A percentile compares a stretch with the other conserved stretches of the same genome.
phyloP scores from a whole-genome alignment of 176 grass and related monocot species.

The Poa pratensis region DNA sequence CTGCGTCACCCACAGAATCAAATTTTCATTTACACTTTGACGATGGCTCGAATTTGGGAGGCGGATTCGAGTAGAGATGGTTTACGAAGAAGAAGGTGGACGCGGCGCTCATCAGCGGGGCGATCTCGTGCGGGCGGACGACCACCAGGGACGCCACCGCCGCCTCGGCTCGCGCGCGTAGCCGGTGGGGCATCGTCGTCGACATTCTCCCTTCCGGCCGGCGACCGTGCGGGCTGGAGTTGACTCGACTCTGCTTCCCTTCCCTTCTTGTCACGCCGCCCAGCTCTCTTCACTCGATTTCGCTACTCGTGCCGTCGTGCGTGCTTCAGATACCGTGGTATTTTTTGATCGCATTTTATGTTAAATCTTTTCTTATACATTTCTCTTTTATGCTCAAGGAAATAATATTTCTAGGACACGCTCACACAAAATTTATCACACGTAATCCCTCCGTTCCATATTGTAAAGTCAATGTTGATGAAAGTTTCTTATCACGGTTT shows the following conservation, averaged over 20 bases:
- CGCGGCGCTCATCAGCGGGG: slow-evolving; percentile 63
- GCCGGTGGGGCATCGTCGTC: not conserved
- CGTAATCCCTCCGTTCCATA: too few species aligned
- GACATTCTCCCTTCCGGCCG: slow-evolving; percentile 21
- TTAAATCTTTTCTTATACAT: too few species aligned
- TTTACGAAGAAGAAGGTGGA: slow-evolving; percentile 97
- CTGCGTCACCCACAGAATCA: slow-evolving; percentile 32
- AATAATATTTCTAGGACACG: too few species aligned
- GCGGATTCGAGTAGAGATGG: slow-evolving; percentile 1
- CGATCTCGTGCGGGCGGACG: slow-evolving; percentile 76
- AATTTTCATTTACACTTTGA: not conserved
- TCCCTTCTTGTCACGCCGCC: not conserved
- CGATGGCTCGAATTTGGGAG: not conserved
- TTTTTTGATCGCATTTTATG: not conserved
- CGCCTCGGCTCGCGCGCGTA: slow-evolving; percentile 53
- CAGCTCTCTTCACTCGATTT: not conserved
- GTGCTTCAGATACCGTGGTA: not conserved
- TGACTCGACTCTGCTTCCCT: slow-evolving; percentile 30
- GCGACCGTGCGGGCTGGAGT: not conserved
- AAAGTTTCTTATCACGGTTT: too few species aligned
- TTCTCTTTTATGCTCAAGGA: too few species aligned
- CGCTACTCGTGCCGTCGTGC: not conserved
- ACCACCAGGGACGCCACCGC: slow-evolving; percentile 57
- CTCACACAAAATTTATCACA: too few species aligned
- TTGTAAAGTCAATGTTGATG: too few species aligned